These are phyloP conservation scores for Sporisorium sorghi DNA, from an alignment of 1,284 basidiomycete genomes.

Conservation along the genomic window DNA sequence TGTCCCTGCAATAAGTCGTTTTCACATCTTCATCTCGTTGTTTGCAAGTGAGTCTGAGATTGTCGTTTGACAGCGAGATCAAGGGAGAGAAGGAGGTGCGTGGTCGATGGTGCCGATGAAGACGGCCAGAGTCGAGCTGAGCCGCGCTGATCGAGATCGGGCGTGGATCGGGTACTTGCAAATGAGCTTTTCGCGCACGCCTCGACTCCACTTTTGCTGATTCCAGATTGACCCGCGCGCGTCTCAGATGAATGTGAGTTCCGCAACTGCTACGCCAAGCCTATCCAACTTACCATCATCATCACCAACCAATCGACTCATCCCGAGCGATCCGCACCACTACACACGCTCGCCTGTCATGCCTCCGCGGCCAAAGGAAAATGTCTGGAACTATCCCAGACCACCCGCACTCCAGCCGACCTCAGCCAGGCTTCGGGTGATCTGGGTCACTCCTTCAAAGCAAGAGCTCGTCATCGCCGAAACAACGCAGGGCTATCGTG, in stretches of 20 bases:
- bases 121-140: background rate
- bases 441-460: conserved; percentile 57
- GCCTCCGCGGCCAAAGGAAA: conserved; percentile 52
- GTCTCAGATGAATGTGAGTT: conserved; percentile 6
- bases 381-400: conserved; percentile 66
- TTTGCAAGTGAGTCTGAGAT: background rate
- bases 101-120: background rate
- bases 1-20: conserved; percentile 20
- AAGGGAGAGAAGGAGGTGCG: too few relatives aligned
- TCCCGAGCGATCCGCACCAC: background rate
- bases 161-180: conserved; percentile 6
- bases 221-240: conserved; percentile 9
- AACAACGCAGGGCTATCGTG: conserved; percentile 61
- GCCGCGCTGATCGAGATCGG: conserved; percentile 4
- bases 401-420: conserved; percentile 62
- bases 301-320: background rate
- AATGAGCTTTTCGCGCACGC: conserved; percentile 2
- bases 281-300: conserved; percentile 2
- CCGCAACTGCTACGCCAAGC: background rate
- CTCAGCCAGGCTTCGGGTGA: conserved; percentile 54
- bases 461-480: conserved; percentile 62
- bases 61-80: background rate
- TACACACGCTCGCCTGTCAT: conserved; percentile 12
- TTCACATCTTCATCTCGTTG: background rate
- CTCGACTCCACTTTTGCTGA: conserved; percentile 28